phyloP scores from a whole-genome alignment of 2,329 filamentous ascomycete genomes.

The Fusarium sp. region DNA sequence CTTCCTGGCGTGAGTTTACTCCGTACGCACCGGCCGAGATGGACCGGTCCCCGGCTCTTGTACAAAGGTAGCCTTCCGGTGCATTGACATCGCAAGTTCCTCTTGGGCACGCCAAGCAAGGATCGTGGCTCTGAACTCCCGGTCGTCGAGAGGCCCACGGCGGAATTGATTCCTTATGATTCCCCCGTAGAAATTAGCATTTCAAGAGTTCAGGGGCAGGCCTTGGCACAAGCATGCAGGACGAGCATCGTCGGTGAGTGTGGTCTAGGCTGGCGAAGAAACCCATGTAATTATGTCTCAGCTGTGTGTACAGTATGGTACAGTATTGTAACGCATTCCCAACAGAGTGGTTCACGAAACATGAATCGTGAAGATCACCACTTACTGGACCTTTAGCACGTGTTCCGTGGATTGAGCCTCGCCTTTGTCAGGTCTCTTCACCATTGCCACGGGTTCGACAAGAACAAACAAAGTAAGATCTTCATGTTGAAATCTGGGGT shows the following conservation, averaged over 20 bases:
- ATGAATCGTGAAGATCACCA: conserved; percentile 36
- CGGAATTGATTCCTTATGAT: conserved; percentile 23
- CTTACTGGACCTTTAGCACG: conserved; percentile 23
- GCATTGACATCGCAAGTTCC: conserved; percentile 22
- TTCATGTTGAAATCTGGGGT: conserved; percentile 23
- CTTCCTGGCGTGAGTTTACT: conserved; percentile 31
- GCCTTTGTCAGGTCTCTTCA: conserved; percentile 16
- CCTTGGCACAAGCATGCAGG: conserved; percentile 33
- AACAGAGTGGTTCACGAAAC: conserved; percentile 31
- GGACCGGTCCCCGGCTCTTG: conserved; percentile 10
- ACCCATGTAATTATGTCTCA: conserved; percentile 22
- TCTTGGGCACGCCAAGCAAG: conserved; percentile 5
- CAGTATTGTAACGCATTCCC: conserved; percentile 23
- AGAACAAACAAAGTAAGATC: conserved; percentile 39
- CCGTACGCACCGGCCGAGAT: conserved; percentile 42
- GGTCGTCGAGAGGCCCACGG: conserved; percentile 4
- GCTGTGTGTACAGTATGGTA: conserved; percentile 6
- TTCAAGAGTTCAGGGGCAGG: conserved; percentile 17
- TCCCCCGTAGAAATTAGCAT: conserved; percentile 6
- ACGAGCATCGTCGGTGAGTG: conserved; percentile 17
- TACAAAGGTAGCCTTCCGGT: not conserved
- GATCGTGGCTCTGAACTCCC: conserved; percentile 12
- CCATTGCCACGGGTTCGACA: conserved; percentile 28
- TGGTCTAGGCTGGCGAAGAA: conserved; percentile 1
- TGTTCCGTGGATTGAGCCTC: conserved; percentile 35